phyloP scores from a whole-genome alignment of 2,329 filamentous ascomycete species.

The Purpureocillium takamizusanense region DNA sequence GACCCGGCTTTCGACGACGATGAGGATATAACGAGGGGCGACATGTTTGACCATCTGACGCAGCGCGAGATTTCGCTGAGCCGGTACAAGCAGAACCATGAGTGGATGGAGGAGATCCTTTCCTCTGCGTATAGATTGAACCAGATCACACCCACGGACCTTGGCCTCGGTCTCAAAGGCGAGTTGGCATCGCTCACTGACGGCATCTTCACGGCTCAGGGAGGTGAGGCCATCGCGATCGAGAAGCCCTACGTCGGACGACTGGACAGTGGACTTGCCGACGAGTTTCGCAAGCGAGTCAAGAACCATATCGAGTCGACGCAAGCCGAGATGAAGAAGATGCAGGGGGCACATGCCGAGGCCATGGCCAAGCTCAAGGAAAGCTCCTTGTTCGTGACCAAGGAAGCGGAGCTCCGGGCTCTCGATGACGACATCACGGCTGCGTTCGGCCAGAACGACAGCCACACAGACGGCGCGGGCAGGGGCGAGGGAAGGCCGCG shows the following conservation, averaged over 20 bases:
- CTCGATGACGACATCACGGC: conserved; percentile 50
- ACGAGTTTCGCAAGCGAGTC: conserved; percentile 76
- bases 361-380: conserved; percentile 67
- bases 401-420: conserved; percentile 67
- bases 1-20: conserved; percentile 65
- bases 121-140: conserved; percentile 79
- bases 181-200: conserved; percentile 74
- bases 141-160: conserved; percentile 78
- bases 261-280: conserved; percentile 66
- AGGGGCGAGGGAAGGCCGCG: background rate
- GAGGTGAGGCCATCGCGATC: conserved; percentile 34
- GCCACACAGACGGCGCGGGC: conserved; percentile 32
- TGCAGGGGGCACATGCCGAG: conserved; percentile 71
- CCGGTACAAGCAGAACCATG: conserved; percentile 89
- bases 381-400: conserved; percentile 58
- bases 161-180: conserved; percentile 77
- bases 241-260: conserved; percentile 53
- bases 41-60: conserved; percentile 82
- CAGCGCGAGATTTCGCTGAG: conserved; percentile 81
- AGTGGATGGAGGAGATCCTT: conserved; percentile 98
- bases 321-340: conserved; percentile 71
- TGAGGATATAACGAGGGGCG: conserved; percentile 78
- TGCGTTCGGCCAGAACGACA: conserved; percentile 58
- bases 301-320: conserved; percentile 62
- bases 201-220: conserved; percentile 68